phyloP scores from a whole-genome alignment of 306 rosid genomes.

The Vigna trinervia region DNA sequence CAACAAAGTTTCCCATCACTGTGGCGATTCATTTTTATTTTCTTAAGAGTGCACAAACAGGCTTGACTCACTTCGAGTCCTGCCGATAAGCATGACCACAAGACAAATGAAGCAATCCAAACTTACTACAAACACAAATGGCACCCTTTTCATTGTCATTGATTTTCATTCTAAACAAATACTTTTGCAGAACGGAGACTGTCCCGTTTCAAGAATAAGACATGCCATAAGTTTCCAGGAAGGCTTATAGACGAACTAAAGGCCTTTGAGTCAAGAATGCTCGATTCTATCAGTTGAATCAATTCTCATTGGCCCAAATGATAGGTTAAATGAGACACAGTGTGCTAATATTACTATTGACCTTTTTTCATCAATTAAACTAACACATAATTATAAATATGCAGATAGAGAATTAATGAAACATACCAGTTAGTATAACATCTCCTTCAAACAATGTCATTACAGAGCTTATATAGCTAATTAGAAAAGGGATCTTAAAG shows the following conservation, averaged over 20 bases:
- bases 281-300: background rate
- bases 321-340: background rate
- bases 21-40: no score
- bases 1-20: no score
- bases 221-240: background rate
- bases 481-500: slow-evolving; percentile 87
- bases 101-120: background rate
- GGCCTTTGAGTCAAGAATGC: background rate
- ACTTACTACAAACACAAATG: background rate
- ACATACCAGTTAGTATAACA: slow-evolving; percentile 88
- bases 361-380: background rate
- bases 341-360: background rate
- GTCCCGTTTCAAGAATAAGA: background rate
- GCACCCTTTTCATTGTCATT: background rate
- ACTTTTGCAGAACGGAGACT: background rate
- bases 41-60: background rate
- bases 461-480: slow-evolving; percentile 86
- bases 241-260: background rate
- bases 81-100: background rate
- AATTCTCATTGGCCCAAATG: background rate
- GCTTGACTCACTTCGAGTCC: background rate
- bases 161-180: background rate
- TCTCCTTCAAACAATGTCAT: slow-evolving; percentile 96
- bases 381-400: background rate
- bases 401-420: background rate